A percentile compares a stretch with the other conserved stretches of the same genome.
Conservation (phyloP, 1,284 basidiomycete species). For the Heterobasidion occidentale region DNA sequence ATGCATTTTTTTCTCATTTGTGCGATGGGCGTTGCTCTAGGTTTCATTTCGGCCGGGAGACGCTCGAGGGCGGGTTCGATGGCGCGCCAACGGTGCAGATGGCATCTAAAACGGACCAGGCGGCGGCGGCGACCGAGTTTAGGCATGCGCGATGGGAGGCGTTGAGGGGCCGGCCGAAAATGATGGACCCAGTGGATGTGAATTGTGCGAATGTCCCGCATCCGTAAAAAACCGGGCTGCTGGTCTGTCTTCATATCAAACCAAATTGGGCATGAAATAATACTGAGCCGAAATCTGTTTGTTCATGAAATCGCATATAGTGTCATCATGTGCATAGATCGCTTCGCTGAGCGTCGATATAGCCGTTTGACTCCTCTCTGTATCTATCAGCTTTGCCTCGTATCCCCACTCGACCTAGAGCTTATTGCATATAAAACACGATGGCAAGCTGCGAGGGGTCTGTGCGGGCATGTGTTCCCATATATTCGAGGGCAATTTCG, state of each 20-base stretch:
- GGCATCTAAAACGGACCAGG: neutral
- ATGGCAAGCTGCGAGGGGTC: no score
- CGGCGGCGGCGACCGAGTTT: neutral
- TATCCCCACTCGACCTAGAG: no score
- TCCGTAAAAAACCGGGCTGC: neutral
- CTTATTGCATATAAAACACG: no score
- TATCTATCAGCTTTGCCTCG: no score
- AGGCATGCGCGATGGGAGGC: neutral
- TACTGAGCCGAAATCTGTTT: no score
- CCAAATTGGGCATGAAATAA: no score
- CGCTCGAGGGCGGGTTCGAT: neutral
- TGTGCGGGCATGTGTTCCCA: no score
- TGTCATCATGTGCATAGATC: no score
- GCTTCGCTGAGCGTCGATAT: no score
- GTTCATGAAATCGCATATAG: no score
- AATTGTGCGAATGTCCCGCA: neutral
- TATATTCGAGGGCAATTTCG: no score
- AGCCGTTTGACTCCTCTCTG: no score
- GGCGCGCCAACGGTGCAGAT: neutral
- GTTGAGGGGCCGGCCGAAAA: neutral
- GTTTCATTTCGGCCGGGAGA: neutral
- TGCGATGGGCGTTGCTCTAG: neutral
- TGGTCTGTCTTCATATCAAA: neutral
- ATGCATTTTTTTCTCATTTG: neutral
- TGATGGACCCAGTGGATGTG: neutral